Base-by-base conservation (phyloP, 1,139 yeast species). In the Scheffersomyces stambukii region DNA sequence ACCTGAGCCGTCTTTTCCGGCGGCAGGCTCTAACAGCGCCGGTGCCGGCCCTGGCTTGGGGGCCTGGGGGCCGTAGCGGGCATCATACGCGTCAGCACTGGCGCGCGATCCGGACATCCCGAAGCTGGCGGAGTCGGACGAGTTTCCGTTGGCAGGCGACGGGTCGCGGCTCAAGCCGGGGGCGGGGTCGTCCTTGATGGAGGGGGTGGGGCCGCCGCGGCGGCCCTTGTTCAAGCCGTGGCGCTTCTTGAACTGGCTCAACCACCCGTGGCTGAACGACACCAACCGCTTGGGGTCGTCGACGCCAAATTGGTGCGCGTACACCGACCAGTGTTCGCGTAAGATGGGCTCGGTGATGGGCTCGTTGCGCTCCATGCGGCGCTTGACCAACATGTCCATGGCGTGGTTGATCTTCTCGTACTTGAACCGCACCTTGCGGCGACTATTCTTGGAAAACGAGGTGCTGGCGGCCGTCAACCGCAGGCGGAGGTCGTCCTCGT, bases 211-310 rank as follows among this genome's bases (percentile, higher is more conserved):
- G n/a, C n/a, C n/a, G n/a, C n/a, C n/a, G 19, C 19, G 56, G 31
- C 64, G 45, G 29, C 58, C 57, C 37, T 59, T 64, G 37, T 60
- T 63, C 25, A 75, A 51, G 0, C 79, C 79, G 41, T 74, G 78
- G 31, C 81, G 51, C 42, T 72, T 75, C 45, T 75, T 75, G 46
- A 75, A 75, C 42, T 72, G 79, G 13, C 72, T 59, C 24, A 75
- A 51, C 81, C 81, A 75, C 6, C 81, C 81, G 48, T 75, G 80
- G 40, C 77, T 69, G 42, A 73, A 75, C 12, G 68, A 62, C 22
- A 60, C 65, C 32, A 70, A 50, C 30, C 81, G 49, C 45, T 75
- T 75, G 3, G 81, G 80, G 41, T 75, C 78, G 13, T 68, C 75
- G 3, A 75, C 79, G 2, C 81, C 81, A 42, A 51, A 72, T 44